Base-by-base conservation (phyloP, 2,329 filamentous ascomycete species). In the Parafenestella ontariensis region DNA sequence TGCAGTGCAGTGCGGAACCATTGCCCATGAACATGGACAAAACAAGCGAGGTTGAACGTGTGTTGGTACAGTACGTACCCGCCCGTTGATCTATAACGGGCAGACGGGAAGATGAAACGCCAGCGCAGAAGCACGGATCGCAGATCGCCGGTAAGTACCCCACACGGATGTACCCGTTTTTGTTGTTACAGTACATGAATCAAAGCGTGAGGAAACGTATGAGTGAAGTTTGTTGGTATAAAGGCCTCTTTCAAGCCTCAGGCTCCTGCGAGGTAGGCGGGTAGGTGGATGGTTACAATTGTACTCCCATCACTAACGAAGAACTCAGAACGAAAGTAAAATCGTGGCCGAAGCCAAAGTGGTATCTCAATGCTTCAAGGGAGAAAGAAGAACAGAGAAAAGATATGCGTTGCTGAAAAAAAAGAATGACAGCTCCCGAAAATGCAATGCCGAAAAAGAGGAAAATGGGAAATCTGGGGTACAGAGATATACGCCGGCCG, bases 101-200 rank as follows among this genome's bases (percentile, higher is more conserved):
- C n/a, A n/a, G 31, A 28, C 23, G 23, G 44, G n/a, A 34, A 36
- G 36, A 41, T 58, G 52, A 58, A 55, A 55, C 55, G 47, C 55
- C 46, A 58, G 50, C 20, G 44, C 52, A 41, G 24, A 43, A 28
- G 49, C 49, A 56, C 54, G 49, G 46, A 49, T 53, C 39, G 46
- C 41, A n/a, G n/a, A n/a, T 7, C 23, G 23, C 4, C 8, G 23
- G n/a, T 31, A 15, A n/a, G n/a, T n/a, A n/a, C n/a, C 39, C 20
- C 13, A 37, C 52, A 37, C 44, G 33, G 20, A 26, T 20, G 24
- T n/a, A n/a, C 31, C 31, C 10, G 13, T 13, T 17, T 31, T 28
- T n/a, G 39, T 3, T 39, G 23, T 21, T 47, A 23, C 17, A 36
- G 43, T 46, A 33, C 45, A 47, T 47, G n/a, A n/a, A n/a, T n/a